Conservation (phyloP, 2,329 filamentous ascomycete species). For the Epichloe amarillans region DNA sequence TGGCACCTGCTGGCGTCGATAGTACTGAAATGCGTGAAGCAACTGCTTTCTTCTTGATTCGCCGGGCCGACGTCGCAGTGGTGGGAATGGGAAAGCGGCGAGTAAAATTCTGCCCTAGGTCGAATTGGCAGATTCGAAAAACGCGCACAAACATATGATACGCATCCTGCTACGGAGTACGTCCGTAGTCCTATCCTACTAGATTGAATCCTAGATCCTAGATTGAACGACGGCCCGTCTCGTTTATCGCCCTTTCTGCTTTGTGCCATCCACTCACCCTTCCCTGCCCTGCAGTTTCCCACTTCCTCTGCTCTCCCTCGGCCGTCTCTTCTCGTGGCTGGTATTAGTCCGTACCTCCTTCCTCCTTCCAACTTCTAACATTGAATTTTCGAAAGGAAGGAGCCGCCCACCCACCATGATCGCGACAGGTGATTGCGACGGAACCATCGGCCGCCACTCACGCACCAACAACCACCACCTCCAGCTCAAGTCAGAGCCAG, state of each 20-base stretch:
- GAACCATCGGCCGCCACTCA: constrained; percentile 5
- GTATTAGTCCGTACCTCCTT: no score
- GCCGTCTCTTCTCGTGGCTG: no score
- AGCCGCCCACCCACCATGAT: neutral
- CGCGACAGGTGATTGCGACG: neutral
- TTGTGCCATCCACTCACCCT: neutral
- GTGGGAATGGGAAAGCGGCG: no score
- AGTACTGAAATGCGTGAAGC: no score
- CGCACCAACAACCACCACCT: neutral
- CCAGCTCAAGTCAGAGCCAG: neutral
- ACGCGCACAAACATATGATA: no score
- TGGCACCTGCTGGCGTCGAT: no score
- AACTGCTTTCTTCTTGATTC: no score
- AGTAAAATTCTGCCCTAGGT: neutral
- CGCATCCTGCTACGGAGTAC: no score
- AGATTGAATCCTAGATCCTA: neutral
- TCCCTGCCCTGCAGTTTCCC: neutral
- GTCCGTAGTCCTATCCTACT: neutral
- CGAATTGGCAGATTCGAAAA: neutral
- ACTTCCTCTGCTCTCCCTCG: neutral
- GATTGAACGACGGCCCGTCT: neutral
- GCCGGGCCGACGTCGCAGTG: no score
- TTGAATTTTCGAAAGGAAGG: neutral
- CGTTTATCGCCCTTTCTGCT: neutral
- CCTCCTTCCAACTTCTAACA: no score